Conservation (phyloP, 169 alveolate species). For the Eimeria mitis region DNA sequence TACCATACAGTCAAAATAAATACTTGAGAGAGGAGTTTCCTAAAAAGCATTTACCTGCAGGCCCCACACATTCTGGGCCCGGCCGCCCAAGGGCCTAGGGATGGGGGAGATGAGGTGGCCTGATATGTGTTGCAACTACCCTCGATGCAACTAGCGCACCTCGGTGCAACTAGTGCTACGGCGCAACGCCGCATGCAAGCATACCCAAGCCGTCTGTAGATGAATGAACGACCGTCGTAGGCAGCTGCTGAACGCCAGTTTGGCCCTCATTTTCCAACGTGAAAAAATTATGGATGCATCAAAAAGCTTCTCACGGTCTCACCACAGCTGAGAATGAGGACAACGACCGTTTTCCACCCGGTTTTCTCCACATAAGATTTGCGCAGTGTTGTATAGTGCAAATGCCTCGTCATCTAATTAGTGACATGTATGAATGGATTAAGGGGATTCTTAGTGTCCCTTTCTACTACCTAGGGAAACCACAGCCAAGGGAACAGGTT, state of each 20-base stretch:
- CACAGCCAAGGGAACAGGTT: background rate
- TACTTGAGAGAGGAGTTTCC: too few relatives aligned
- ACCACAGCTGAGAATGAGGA: background rate
- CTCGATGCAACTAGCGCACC: too few relatives aligned
- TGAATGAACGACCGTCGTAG: background rate
- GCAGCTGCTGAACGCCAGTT: background rate
- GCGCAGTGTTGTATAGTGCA: conserved; percentile 33
- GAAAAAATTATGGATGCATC: background rate
- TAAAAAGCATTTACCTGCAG: too few relatives aligned
- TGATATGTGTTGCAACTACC: too few relatives aligned
- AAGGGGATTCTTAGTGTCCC: background rate
- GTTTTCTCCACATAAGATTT: background rate
- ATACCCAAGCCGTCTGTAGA: background rate
- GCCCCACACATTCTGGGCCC: too few relatives aligned
- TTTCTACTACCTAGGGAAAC: background rate
- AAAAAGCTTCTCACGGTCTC: background rate
- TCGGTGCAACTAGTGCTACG: too few relatives aligned
- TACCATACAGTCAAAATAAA: too few relatives aligned
- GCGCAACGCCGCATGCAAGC: too few relatives aligned
- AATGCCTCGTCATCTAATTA: conserved; percentile 95
- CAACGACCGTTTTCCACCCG: background rate
- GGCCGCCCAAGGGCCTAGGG: too few relatives aligned
- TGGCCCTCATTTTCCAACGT: background rate
- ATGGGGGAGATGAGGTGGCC: too few relatives aligned
- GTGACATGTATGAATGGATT: conserved; percentile 95